phyloP scores from a whole-genome alignment of 345 rosid genomes.

The Hevea brasiliensis region DNA sequence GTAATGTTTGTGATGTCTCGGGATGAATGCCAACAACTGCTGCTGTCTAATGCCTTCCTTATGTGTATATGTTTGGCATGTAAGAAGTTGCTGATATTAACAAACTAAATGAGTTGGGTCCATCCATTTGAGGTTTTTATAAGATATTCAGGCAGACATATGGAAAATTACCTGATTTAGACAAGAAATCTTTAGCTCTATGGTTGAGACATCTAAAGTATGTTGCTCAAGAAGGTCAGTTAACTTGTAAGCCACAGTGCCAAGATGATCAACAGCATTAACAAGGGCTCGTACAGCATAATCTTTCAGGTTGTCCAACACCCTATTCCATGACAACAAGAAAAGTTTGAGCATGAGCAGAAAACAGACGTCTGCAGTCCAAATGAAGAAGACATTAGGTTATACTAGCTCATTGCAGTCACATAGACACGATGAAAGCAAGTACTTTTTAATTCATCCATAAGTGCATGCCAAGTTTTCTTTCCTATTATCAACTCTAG shows the following conservation, averaged over 20 bases:
- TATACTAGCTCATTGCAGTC: not conserved
- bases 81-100: slow-evolving; percentile 65
- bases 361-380: slow-evolving; percentile 5
- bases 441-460: not conserved
- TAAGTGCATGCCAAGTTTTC: not conserved
- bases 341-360: not conserved
- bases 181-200: slow-evolving; percentile 70
- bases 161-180: slow-evolving; percentile 61
- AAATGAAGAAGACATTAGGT: not conserved
- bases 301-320: slow-evolving; percentile 87
- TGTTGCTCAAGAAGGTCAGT: slow-evolving; percentile 90
- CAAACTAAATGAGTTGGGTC: slow-evolving; percentile 16
- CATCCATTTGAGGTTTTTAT: no score
- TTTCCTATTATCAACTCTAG: not conserved
- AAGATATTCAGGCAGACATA: slow-evolving; percentile 3
- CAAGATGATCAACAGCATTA: slow-evolving; percentile 98
- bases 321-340: slow-evolving; percentile 47
- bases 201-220: slow-evolving; percentile 63
- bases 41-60: slow-evolving; percentile 91
- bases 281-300: slow-evolving; percentile 89
- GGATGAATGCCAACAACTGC: slow-evolving; percentile 77
- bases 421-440: not conserved
- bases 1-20: slow-evolving; percentile 92
- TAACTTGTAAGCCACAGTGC: slow-evolving; percentile 96
- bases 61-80: slow-evolving; percentile 65